phyloP scores from a whole-genome alignment of 176 grass and related monocot genomes.

The Oryza punctata region DNA sequence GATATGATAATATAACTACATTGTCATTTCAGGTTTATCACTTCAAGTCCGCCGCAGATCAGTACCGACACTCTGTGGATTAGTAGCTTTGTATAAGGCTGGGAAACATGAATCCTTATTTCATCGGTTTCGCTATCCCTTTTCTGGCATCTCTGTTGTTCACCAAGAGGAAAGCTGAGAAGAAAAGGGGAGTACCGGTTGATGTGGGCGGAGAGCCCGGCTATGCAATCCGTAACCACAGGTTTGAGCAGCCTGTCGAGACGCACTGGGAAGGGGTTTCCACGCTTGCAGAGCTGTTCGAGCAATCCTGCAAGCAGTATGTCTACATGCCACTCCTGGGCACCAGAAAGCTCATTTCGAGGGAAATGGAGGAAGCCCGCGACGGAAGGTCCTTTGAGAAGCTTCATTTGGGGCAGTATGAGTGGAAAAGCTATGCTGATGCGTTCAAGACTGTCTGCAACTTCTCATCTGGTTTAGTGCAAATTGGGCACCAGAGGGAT shows the following conservation, averaged over 20 bases:
- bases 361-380: slow-evolving; percentile 52
- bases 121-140: slow-evolving; percentile 61
- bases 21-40: slow-evolving; percentile 27
- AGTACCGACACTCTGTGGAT: not conserved
- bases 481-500: slow-evolving; percentile 64
- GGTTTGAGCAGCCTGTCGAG: slow-evolving; percentile 55
- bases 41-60: not conserved
- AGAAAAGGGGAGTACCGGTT: slow-evolving; percentile 67
- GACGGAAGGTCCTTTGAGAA: slow-evolving; percentile 91
- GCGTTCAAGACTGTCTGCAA: slow-evolving; percentile 75
- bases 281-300: slow-evolving; percentile 80
- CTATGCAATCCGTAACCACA: slow-evolving; percentile 61
- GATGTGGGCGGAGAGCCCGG: slow-evolving; percentile 68
- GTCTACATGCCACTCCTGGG: slow-evolving; percentile 71
- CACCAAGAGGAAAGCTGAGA: slow-evolving; percentile 52
- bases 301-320: slow-evolving; percentile 73
- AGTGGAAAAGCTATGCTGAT: slow-evolving; percentile 76
- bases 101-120: slow-evolving; percentile 71
- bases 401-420: slow-evolving; percentile 83
- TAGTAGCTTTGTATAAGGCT: not conserved
- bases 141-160: slow-evolving; percentile 63
- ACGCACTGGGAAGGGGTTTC: slow-evolving; percentile 80
- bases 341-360: slow-evolving; percentile 72
- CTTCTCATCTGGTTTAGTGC: slow-evolving; percentile 76
- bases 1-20: not conserved